phyloP scores from a whole-genome alignment of 306 rosid genomes.

The Cucumis melo region DNA sequence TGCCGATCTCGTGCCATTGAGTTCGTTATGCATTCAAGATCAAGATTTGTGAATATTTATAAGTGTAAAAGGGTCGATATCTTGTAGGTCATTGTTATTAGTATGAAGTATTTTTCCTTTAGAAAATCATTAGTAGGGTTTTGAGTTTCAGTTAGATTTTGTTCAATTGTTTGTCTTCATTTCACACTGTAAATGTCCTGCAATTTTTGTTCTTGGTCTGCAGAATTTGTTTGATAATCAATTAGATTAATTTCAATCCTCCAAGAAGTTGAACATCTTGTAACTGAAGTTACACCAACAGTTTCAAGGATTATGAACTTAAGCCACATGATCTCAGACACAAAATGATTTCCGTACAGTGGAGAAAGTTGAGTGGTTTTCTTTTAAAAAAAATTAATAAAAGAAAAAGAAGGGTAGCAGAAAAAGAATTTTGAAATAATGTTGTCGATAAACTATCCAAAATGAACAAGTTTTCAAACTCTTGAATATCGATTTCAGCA shows the following conservation, averaged over 20 bases:
- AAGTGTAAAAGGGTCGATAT: background rate
- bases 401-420: background rate
- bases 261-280: background rate
- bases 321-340: no score
- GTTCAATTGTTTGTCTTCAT: background rate
- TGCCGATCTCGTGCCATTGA: background rate
- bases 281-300: background rate
- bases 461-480: background rate
- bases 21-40: background rate
- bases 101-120: background rate
- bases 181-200: conserved; percentile 4
- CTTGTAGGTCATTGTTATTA: background rate
- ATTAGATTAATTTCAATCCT: background rate
- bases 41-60: conserved; percentile 3
- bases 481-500: background rate
- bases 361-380: background rate
- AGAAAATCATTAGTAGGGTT: background rate
- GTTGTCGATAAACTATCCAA: background rate
- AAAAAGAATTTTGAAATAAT: background rate
- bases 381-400: background rate
- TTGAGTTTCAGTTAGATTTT: background rate
- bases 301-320: background rate
- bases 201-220: background rate
- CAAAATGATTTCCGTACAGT: background rate
- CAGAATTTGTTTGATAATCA: background rate